Base-by-base conservation (phyloP, 495 filamentous ascomycete genomes). In the Cercophora sp. region DNA sequence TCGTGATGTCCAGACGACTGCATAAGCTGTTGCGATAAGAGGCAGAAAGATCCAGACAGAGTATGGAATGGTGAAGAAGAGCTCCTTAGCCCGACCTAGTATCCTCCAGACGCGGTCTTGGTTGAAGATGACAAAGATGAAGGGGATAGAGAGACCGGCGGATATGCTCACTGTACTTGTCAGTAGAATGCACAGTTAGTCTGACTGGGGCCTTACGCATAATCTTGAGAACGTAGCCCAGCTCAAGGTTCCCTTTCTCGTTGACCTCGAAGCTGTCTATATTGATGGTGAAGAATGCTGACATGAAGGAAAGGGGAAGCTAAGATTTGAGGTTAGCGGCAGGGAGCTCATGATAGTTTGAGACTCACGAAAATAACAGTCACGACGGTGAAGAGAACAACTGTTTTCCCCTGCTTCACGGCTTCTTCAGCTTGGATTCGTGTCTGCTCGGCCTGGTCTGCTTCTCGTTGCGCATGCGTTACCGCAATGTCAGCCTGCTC, bases 111-210 rank as follows among this genome's bases (percentile, higher is more conserved):
- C 22, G 13, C 41, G 41, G 6, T 44, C 41, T 24, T 44, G 41
- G 41, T 44, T 44, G 41, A 44, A 44, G 16, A 44, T 15, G 22
- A 44, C n/a, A 44, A 44, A 25, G 20, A 44, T 44, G n/a, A 44
- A 44, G 8, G 41, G 41, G 11, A 44, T 27, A 24, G 41, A 44
- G 11, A 44, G 20, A 24, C 41, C 22, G 22, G 41, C 41, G 16
- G 41, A 44, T 26, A 44, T 44, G 22, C 41, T 44, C 41, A 44
- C 41, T 44, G 6, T 11, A 27, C 6, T 24, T n/a, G 8, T 44
- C 9, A 27, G 20, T 23, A 44, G 4, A 3, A n/a, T n/a, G n/a
- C 29, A 32, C 6, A 41, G 9, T 41, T 8, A 3, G 3, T 13
- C 10, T 27, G 9, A 16, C 41, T 24, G 22, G 5, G 23, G 26